phyloP scores from a whole-genome alignment of 2,329 filamentous ascomycete genomes.

The Penicillium sp. region DNA sequence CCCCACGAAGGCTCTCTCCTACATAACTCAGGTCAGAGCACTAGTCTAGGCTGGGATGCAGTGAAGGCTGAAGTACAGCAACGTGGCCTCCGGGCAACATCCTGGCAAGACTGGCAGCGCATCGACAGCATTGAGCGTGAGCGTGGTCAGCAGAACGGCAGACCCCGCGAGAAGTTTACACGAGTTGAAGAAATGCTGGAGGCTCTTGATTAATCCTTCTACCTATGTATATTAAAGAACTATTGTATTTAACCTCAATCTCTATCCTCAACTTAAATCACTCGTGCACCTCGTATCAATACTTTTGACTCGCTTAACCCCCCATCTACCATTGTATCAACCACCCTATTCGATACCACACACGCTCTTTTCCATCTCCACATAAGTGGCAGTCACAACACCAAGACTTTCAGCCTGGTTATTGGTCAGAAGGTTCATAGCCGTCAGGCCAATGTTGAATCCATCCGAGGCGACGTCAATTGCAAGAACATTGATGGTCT shows the following conservation, averaged over 20 bases:
- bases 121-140: slow-evolving; percentile 78
- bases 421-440: slow-evolving; percentile 52
- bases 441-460: slow-evolving; percentile 51
- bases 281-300: background rate
- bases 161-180: slow-evolving; percentile 70
- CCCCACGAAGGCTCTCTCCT: slow-evolving; percentile 43
- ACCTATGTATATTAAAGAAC: slow-evolving; percentile 4
- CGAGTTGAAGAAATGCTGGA: slow-evolving; percentile 59
- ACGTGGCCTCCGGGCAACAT: slow-evolving; percentile 62
- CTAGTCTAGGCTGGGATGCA: slow-evolving; percentile 71
- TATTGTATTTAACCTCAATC: background rate
- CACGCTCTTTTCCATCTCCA: slow-evolving; percentile 17
- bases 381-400: slow-evolving; percentile 38
- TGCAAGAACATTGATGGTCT: slow-evolving; percentile 49
- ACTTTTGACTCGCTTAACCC: background rate
- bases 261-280: slow-evolving; percentile 1
- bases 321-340: background rate
- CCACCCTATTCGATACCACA: background rate
- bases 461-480: slow-evolving; percentile 48
- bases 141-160: slow-evolving; percentile 66
- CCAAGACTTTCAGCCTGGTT: slow-evolving; percentile 46
- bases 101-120: slow-evolving; percentile 80
- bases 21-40: slow-evolving; percentile 41
- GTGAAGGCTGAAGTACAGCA: slow-evolving; percentile 61
- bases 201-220: slow-evolving; percentile 29